These are phyloP conservation scores for Pseudogymnoascus sp. DNA, from an alignment of 2,329 filamentous ascomycete species.

Conservation along the genomic window DNA sequence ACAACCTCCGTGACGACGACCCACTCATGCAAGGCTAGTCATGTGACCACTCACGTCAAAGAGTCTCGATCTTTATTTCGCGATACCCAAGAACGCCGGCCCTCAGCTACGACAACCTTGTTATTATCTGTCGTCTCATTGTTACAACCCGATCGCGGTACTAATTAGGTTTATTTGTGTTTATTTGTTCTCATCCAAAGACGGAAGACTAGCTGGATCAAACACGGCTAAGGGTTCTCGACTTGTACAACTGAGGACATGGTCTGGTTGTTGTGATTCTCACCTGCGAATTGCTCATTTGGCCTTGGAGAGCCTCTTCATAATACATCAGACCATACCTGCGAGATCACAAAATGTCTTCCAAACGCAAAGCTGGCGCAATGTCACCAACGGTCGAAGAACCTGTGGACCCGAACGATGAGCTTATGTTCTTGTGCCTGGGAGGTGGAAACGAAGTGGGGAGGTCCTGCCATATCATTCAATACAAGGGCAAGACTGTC, in stretches of 20 bases:
- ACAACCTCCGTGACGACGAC: not conserved
- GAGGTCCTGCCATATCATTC: slow-evolving; percentile 91
- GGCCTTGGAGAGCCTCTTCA: not conserved
- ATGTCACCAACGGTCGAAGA: slow-evolving; percentile 66
- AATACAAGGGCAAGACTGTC: slow-evolving; percentile 98
- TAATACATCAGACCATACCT: not conserved
- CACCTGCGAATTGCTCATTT: not conserved
- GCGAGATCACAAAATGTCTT: slow-evolving; percentile 59
- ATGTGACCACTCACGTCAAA: not conserved
- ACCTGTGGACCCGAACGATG: slow-evolving; percentile 84
- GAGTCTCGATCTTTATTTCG: slow-evolving; percentile 3
- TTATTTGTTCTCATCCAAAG: not conserved
- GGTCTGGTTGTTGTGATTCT: not conserved
- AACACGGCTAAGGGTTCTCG: not conserved
- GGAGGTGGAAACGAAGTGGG: slow-evolving; percentile 97
- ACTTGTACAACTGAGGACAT: not conserved
- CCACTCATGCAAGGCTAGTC: not conserved
- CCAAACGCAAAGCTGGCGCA: slow-evolving; percentile 79
- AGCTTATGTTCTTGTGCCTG: slow-evolving; percentile 87
- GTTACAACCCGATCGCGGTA: not conserved
- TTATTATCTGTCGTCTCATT: not conserved
- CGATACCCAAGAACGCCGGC: not conserved
- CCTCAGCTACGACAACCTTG: not conserved
- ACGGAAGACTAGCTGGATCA: not conserved
- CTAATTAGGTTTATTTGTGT: not conserved